Evolutionary conservation across 371 early-diverging fungal genomes (phyloP), one percentile per base, ranked within the genome.

Genomic region (Circinella minor): DNA sequence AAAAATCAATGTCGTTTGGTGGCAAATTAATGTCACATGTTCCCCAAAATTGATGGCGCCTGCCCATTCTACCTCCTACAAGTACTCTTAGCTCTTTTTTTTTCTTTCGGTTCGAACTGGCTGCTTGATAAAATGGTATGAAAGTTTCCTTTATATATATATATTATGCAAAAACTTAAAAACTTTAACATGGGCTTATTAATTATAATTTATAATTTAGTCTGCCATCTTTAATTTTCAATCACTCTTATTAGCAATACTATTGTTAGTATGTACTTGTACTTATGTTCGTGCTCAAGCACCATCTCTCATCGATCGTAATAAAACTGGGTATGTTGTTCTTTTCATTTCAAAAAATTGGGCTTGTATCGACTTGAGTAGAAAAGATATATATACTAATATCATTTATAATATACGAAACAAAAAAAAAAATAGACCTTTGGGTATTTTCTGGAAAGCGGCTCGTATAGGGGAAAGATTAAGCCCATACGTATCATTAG

Each of bases 371-470:
- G 27, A 27, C 27, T 27, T 27, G 27, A n/a, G n/a, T n/a, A n/a
- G 27, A 27, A 27, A 2, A 27, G 27, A 27, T 13, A 51, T 8
- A 51, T 5, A 51, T n/a, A 51, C 1, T 13, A 5, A 51, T 51
- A 43, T 43, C 2, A 43, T 9, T 1, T 43, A 51, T n/a, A 13
- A 13, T 14, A 51, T 14, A 51, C 51, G 15, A 51, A 51, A n/a
- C n/a, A n/a, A n/a, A 14, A 51, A 17, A 43, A 36, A 4, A 3
- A 55, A 0, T 71, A 91, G 95, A 20, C 69, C 94, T 5, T 77
- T 92, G 60, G 96, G 96, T 17, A 77, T 96, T 55, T 92, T 95
- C 69, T 97, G 96, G 96, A 97, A 97, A 75, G 89, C 90, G 15
- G 94, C 96, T 38, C 86, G 96, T 71, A 91, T 97, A 85, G 94